These are phyloP conservation scores for Scedosporium minutisporum DNA, from an alignment of 2,329 filamentous ascomycete species.

Conservation along the genomic window DNA sequence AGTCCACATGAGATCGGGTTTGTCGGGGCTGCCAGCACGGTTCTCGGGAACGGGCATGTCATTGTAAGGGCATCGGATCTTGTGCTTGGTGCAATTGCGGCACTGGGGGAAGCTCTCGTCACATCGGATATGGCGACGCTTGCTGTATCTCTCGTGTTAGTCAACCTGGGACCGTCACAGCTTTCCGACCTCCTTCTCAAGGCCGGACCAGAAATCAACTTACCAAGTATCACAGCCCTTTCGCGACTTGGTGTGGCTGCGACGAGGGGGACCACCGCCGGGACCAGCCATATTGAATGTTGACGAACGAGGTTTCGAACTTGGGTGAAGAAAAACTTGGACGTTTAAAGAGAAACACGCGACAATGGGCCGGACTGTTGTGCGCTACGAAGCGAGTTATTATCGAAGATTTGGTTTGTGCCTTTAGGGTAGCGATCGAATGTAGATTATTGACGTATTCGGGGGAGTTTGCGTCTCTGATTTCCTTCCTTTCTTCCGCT, in stretches of 20 bases:
- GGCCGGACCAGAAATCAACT: constrained; percentile 12
- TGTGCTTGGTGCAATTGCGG: constrained; percentile 98
- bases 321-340: constrained; percentile 1
- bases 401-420: not conserved
- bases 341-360: not conserved
- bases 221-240: constrained; percentile 94
- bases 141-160: constrained; percentile 34
- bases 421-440: not conserved
- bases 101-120: constrained; percentile 98
- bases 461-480: constrained; percentile 9
- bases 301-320: constrained; percentile 8
- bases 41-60: constrained; percentile 63
- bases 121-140: constrained; percentile 92
- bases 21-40: constrained; percentile 50
- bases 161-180: constrained; percentile 4
- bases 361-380: not conserved
- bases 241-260: constrained; percentile 95
- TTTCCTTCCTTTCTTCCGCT: constrained; percentile 9
- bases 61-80: constrained; percentile 96
- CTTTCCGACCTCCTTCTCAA: not conserved
- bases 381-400: not conserved
- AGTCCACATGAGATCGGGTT: constrained; percentile 71
- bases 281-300: constrained; percentile 69
- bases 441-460: not conserved
- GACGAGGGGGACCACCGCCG: constrained; percentile 81